Evolutionary conservation across 2,329 filamentous ascomycete species (phyloP), one percentile per base, ranked within the genome.

Genomic region (Xylariales sp.): DNA sequence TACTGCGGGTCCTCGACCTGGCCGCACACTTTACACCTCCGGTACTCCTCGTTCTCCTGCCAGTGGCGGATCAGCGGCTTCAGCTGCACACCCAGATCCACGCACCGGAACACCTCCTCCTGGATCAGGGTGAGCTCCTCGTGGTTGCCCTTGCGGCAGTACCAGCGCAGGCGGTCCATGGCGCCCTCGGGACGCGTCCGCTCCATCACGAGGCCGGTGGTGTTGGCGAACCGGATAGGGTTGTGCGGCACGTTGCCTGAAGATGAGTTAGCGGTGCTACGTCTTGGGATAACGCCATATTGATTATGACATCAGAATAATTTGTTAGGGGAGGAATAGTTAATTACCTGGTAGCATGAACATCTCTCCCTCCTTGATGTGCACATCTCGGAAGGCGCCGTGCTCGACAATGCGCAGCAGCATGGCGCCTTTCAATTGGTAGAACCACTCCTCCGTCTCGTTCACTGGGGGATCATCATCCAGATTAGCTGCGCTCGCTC

Each of bases 391-490:
- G 29, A 38, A 38, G 8, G 18, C 8, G 5, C 36, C 36, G 29
- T 38, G 31, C 29, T 38, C 36, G 29, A 30, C 36, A 21, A 38
- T 38, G 16, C 36, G 36, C 16, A 38, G 36, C 13, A 38, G 19
- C 36, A 38, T 38, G 16, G 16, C 21, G 20, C 36, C 36, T 23
- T 38, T 38, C 28, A 38, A 29, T 21, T 49, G 47, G 38, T 49
- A 49, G 45, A 48, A 49, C 45, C 44, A 49, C 37, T 49, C 47
- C 35, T 46, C 45, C n/a, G 47, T 49, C 37, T 46, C 43, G 41
- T 49, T 48, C 18, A 49, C 40, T 45, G 21, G 29, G 29, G 10
- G 12, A 30, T 7, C 12, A 12, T 12, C n/a, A n/a, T n/a, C n/a
- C n/a, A n/a, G n/a, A n/a, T n/a, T n/a, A n/a, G n/a, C n/a, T n/a